Evolutionary conservation across 768 basidiomycete genomes (phyloP), one percentile per base, ranked within the genome.

Genomic region (Agaricus subrufescens): DNA sequence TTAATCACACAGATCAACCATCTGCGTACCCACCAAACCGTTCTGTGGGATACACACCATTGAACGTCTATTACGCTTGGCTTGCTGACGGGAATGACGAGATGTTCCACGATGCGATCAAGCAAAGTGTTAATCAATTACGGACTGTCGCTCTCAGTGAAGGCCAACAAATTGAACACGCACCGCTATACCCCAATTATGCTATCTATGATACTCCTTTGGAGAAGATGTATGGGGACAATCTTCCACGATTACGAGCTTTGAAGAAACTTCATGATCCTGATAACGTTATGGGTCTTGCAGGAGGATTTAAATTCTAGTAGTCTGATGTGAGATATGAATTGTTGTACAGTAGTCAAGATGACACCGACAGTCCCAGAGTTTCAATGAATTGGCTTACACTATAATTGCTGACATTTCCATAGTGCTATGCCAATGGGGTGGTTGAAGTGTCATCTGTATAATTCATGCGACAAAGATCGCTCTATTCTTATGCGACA

Each of bases 281-380:
- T 0, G 51, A 69, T 9, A 75, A 81, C 61, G 75, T 86, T 42
- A 87, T 89, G 85, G 77, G 75, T 15, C 76, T 86, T 15, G 75
- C 85, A n/a, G 85, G 85, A 4, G 86, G 85, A 6, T 86, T 77
- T 66, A 86, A 84, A 67, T 68, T 82, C 45, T 76, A 47, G 48
- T 19, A 19, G 19, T 19, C 19, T 19, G 19, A 19, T 19, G 19
- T 19, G 19, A 19, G 19, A 19, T 19, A 19, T 19, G 19, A 19
- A 19, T 19, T 19, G 19, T 19, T 19, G 19, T 19, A 19, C 19
- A 19, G 19, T 19, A 19, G 19, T 19, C 19, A 19, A 19, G 19
- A 19, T 19, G 19, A 19, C 19, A 19, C 19, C 19, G 19, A 19
- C 19, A 19, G 19, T 19, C 19, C 19, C 19, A 19, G 19, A 19